Base-by-base conservation (phyloP, 2,329 filamentous ascomycete genomes). In the Atkinsonella hypoxylon region DNA sequence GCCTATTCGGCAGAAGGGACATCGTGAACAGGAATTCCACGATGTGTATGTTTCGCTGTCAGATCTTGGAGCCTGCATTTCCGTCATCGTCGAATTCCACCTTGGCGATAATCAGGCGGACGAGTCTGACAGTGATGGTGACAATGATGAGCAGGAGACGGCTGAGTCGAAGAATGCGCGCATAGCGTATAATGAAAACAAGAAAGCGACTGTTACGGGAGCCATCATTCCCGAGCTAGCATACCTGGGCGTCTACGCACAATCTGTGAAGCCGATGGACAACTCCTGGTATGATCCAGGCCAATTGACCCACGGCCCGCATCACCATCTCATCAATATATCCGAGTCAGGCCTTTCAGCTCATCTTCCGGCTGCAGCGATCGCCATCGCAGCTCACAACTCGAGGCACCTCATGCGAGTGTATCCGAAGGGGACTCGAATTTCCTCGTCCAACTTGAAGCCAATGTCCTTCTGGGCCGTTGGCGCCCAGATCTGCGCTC, bases 81-180 rank as follows among this genome's bases (percentile, higher is more conserved):
- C 77, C 4, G 73, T 86, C 51, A 85, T 85, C 42, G 82, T 85
- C 49, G 82, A 86, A 61, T 82, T 81, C 54, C 80, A 83, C 59
- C 65, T 84, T 9, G 70, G 73, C 0, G 67, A 74, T 2, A 34
- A 41, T 6, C n/a, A 45, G 12, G 31, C 20, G 20, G 34, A 46
- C 10, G 51, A 50, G 22, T 51, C 48, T 1, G 69, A 69, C 46
- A 62, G 61, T 39, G 65, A 68, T 18, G 63, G 61, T 48, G 54
- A 65, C 17, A 67, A 51, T n/a, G 68, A 50, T 17, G 36, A 70
- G 12, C 63, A 67, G 20, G 66, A 70, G 0, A 70, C 71, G 2
- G 67, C 74, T 11, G 67, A 72, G n/a, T 66, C 71, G 54, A 69
- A 64, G 49, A 57, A 61, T 6, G 78, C 75, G 1, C 74, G 71